A percentile compares a stretch with the other conserved stretches of the same genome.
phyloP scores from a whole-genome alignment of 768 basidiomycete species.

The Daedaleopsis nitida region DNA sequence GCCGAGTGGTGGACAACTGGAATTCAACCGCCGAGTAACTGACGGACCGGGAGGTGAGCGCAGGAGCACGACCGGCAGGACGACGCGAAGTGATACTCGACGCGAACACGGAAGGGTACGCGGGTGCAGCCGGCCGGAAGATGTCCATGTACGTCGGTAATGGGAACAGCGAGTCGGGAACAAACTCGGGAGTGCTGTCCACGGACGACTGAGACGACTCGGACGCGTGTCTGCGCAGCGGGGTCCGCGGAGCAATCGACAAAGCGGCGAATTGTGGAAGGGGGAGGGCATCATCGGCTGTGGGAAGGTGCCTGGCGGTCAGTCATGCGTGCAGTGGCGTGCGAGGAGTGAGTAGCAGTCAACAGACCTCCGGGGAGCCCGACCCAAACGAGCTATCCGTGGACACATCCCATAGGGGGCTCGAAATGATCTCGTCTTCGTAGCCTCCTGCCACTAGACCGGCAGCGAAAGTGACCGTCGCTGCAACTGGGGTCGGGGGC shows the following conservation, averaged over 20 bases:
- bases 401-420: conserved; percentile 20
- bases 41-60: conserved; percentile 21
- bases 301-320: conserved; percentile 18
- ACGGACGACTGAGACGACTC: conserved; percentile 26
- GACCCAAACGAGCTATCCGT: conserved; percentile 15
- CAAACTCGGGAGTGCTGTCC: conserved; percentile 21
- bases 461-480: conserved; percentile 6
- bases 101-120: conserved; percentile 23
- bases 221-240: conserved; percentile 31
- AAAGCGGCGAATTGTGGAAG: conserved; percentile 50
- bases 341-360: not conserved
- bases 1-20: conserved; percentile 18
- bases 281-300: conserved; percentile 38
- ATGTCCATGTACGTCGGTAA: conserved; percentile 36
- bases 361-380: conserved; percentile 25
- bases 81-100: conserved; percentile 12
- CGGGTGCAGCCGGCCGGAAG: conserved; percentile 30
- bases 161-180: conserved; percentile 8
- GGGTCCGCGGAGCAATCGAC: conserved; percentile 58
- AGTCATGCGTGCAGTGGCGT: conserved; percentile 11
- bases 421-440: conserved; percentile 9
- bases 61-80: conserved; percentile 8
- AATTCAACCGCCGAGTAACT: conserved; percentile 32
- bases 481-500: conserved; percentile 3
- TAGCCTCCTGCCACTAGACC: conserved; percentile 1